phyloP scores from a whole-genome alignment of 1,284 basidiomycete genomes.

The Cutaneotrichosporon dermatis region DNA sequence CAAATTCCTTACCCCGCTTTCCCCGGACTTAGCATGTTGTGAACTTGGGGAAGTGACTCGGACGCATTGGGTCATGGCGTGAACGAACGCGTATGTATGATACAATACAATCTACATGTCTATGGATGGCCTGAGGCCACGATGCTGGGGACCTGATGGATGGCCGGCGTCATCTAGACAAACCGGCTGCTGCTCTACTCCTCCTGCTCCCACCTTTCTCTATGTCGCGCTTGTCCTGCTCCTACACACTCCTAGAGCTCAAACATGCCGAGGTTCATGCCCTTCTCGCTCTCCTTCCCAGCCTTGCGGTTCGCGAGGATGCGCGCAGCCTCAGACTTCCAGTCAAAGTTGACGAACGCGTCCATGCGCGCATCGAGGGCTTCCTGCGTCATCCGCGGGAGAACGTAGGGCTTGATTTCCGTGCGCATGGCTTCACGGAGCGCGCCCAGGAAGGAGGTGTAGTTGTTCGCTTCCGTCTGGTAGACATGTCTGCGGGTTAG shows the following conservation, averaged over 20 bases:
- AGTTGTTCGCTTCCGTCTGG: constrained; percentile 17
- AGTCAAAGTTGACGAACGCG: constrained; percentile 23
- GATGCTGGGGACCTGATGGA: no score
- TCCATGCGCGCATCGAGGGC: constrained; percentile 16
- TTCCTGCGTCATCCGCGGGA: constrained; percentile 10
- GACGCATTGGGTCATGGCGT: no score
- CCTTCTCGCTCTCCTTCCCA: not conserved
- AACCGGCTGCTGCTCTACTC: no score
- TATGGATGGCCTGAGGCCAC: no score
- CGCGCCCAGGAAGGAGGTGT: constrained; percentile 14
- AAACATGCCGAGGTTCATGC: not conserved
- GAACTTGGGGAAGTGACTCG: no score
- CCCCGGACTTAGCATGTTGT: no score
- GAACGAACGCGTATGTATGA: no score
- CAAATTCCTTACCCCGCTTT: no score
- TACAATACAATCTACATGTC: no score
- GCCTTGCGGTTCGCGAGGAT: not conserved
- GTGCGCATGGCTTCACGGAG: constrained; percentile 18
- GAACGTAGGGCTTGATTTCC: constrained; percentile 10
- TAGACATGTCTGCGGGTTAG: constrained; percentile 13
- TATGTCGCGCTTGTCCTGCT: no score
- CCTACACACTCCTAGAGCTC: not conserved
- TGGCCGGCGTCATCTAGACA: no score
- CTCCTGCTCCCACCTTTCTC: no score
- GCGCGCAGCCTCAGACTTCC: constrained; percentile 19